Conservation (phyloP, 2,329 filamentous ascomycete species). For the Bipolaris bicolor region DNA sequence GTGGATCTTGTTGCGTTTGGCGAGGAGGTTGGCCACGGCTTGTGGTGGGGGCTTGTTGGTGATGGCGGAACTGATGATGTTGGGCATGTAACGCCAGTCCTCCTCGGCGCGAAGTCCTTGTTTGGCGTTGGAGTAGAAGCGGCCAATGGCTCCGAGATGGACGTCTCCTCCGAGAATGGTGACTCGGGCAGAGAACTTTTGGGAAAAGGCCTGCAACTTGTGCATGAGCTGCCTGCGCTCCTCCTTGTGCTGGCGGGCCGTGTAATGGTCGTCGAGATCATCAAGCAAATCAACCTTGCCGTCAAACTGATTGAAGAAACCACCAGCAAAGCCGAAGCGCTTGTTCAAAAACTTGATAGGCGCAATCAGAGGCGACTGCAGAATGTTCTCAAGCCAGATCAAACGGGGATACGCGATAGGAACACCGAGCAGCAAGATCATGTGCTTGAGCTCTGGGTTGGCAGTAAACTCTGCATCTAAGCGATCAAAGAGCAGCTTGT, state of each 20-base stretch:
- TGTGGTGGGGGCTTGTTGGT: conserved; percentile 71
- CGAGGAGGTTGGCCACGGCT: conserved; percentile 68
- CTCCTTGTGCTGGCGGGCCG: conserved; percentile 85
- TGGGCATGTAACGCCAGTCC: conserved; percentile 69
- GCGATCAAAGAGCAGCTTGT: conserved; percentile 65
- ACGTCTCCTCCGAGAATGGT: conserved; percentile 70
- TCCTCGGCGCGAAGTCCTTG: conserved; percentile 60
- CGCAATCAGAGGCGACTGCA: conserved; percentile 83
- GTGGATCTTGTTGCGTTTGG: conserved; percentile 69
- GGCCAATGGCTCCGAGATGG: conserved; percentile 66
- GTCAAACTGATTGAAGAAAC: conserved; percentile 92
- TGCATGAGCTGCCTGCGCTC: conserved; percentile 78
- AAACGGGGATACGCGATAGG: conserved; percentile 76
- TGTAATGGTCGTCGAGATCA: conserved; percentile 77
- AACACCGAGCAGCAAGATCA: conserved; percentile 69
- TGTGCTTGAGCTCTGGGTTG: conserved; percentile 65
- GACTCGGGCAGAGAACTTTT: conserved; percentile 62
- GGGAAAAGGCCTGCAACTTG: conserved; percentile 65
- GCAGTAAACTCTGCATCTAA: conserved; percentile 59
- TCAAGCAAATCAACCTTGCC: conserved; percentile 72
- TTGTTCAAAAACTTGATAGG: conserved; percentile 90
- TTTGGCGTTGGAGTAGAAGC: conserved; percentile 68
- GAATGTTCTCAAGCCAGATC: conserved; percentile 95
- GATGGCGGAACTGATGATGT: conserved; percentile 69
- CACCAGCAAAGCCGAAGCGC: conserved; percentile 83